Base-by-base conservation (phyloP, 768 basidiomycete species). In the Tylopilus subfusipes region DNA sequence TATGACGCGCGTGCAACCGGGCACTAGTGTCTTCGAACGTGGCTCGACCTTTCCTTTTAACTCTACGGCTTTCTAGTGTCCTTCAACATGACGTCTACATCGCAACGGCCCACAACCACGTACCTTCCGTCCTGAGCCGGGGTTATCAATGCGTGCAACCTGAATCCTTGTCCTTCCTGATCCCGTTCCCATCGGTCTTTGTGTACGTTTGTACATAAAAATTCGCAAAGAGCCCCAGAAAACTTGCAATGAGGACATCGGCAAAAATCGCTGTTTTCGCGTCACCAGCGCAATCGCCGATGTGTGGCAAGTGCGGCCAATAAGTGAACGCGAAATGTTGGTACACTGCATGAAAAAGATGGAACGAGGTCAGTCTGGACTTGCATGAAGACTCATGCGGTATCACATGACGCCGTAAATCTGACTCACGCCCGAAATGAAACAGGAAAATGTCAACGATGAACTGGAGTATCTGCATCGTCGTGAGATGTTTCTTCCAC, bases 401-500 rank as follows among this genome's bases (percentile, higher is more conserved):
- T 11, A 11, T 27, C 18, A 12, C 29, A 12, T 9, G 53, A 36
- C 13, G 12, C 4, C 19, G 2, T 18, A 16, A 14, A 30, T 36
- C 31, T 13, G 38, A 69, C 67, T 61, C 48, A 67, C 66, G 0
- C 27, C 65, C 54, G 22, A 67, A 69, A 49, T 48, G 19, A 24
- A 64, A 62, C 48, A 65, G 1, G 18, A 48, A 10, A 10, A 69
- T 38, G 39, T 58, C 68, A 2, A 67, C 51, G 33, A 67, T 11
- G 36, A 67, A 69, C 42, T 67, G 68, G 29, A 49, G 1, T 14
- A 67, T 69, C n/a, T 69, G 68, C 47, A 69, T 46, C 13, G 56
- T 49, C 33, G 66, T 69, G 12, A 67, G 56, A 27, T 67, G 33
- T 48, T 55, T 63, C 49, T 69, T 69, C 65, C 66, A 67, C 66